Base-by-base conservation (phyloP, 768 basidiomycete genomes). In the Russula abietina region DNA sequence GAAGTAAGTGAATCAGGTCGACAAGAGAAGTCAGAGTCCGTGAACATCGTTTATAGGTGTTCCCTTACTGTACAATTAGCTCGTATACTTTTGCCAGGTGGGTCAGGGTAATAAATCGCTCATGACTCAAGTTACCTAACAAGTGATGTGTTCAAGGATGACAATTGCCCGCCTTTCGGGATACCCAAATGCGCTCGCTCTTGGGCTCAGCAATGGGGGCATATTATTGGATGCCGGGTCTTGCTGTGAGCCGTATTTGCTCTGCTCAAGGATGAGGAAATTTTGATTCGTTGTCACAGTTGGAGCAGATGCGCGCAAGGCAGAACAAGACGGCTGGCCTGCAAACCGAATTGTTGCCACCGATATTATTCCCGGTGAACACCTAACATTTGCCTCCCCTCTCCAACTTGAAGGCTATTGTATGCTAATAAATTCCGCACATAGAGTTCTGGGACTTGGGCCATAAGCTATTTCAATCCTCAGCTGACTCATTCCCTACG, bases 371-470 rank as follows among this genome's bases (percentile, higher is more conserved):
- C 67, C 67, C 38, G 77, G 79, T 77, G 53, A 65, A 68, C 61
- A 28, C 33, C 1, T 19, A 30, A 1, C 41, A 36, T 10, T 41
- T 24, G n/a, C 3, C 22, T 16, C 16, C 4, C 26, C 22, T 11
- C 33, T 11, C 33, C 30, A 14, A n/a, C n/a, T n/a, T n/a, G n/a
- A n/a, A 43, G 50, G 30, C 5, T 8, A 53, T 38, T 45, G 55
- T 30, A 14, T 19, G 14, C 50, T 57, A 19, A 49, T 17, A 22
- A 41, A 17, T 28, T n/a, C 39, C 10, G 4, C 41, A 26, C 19
- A 41, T 19, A 86, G 85, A 73, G 22, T 83, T 84, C 65, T 87
- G 85, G 86, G 75, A 81, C 6, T 73, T 80, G 6, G 86, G 86
- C 1, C 84, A 88, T 64, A 74, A 81, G 55, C 75, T 88, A 11